These are phyloP conservation scores for Tetrapisispora phaffii DNA, from an alignment of 805 yeast genomes.

Conservation along the genomic window DNA sequence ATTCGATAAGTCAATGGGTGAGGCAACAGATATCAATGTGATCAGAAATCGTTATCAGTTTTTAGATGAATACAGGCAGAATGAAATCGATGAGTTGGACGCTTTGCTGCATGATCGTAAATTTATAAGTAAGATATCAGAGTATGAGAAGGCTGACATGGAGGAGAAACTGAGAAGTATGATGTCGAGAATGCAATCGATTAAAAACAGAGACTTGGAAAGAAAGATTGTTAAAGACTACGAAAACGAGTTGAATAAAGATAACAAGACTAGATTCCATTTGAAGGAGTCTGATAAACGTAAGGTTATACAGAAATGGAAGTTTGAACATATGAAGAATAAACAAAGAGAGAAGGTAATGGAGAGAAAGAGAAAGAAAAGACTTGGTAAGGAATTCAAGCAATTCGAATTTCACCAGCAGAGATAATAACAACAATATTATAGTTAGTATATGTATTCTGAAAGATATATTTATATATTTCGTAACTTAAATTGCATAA, in stretches of 20 bases:
- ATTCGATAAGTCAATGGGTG: conserved; percentile 84
- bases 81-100: conserved; percentile 57
- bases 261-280: conserved; percentile 43
- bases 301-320: conserved; percentile 66
- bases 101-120: conserved; percentile 43
- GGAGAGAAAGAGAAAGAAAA: conserved; percentile 81
- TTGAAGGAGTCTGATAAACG: conserved; percentile 62
- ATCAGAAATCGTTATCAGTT: conserved; percentile 75
- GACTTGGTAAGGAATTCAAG: conserved; percentile 69
- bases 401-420: conserved; percentile 33
- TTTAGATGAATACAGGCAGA: conserved; percentile 72
- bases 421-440: not conserved
- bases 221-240: conserved; percentile 52
- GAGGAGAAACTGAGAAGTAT: conserved; percentile 52
- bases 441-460: not conserved
- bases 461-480: not conserved
- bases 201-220: conserved; percentile 69
- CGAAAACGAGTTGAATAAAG: conserved; percentile 44
- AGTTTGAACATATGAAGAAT: conserved; percentile 63
- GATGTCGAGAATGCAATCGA: conserved; percentile 54
- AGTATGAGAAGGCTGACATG: conserved; percentile 41
- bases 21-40: conserved; percentile 57
- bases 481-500: not conserved
- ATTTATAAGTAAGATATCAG: conserved; percentile 34
- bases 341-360: conserved; percentile 69